phyloP scores from a whole-genome alignment of 495 filamentous ascomycete species.

The Aspergillus leporis region DNA sequence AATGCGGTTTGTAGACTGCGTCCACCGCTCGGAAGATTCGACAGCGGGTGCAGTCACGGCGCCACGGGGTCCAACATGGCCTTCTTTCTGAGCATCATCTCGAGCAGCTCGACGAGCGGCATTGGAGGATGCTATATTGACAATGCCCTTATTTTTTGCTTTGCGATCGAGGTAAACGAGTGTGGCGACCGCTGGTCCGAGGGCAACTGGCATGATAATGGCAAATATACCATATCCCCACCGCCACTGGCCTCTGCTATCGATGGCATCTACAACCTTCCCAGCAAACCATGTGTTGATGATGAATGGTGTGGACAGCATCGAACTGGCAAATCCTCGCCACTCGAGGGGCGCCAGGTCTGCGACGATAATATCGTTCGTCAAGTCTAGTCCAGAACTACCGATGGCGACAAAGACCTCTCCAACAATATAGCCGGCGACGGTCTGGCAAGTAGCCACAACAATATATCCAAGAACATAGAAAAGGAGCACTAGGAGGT shows the following conservation, averaged over 20 bases:
- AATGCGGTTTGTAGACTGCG: background rate
- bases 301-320: conserved; percentile 51
- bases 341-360: conserved; percentile 59
- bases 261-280: conserved; percentile 16
- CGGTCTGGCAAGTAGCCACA: conserved; percentile 39
- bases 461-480: conserved; percentile 38
- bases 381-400: conserved; percentile 51
- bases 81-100: background rate
- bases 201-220: conserved; percentile 54
- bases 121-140: conserved; percentile 11
- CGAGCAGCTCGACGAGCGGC: background rate
- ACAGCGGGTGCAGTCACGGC: no score
- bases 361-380: conserved; percentile 55
- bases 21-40: background rate
- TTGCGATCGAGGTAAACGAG: conserved; percentile 52
- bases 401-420: conserved; percentile 50
- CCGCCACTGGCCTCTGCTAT: conserved; percentile 53
- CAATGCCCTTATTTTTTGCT: conserved; percentile 41
- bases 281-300: conserved; percentile 46
- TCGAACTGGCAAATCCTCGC: conserved; percentile 55
- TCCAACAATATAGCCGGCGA: conserved; percentile 39
- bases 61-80: background rate
- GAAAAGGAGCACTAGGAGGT: conserved; percentile 35
- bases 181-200: conserved; percentile 42
- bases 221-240: conserved; percentile 60